These are phyloP conservation scores for Desmodesmus armatus DNA, from an alignment of 139 green algal species.

Conservation along the genomic window DNA sequence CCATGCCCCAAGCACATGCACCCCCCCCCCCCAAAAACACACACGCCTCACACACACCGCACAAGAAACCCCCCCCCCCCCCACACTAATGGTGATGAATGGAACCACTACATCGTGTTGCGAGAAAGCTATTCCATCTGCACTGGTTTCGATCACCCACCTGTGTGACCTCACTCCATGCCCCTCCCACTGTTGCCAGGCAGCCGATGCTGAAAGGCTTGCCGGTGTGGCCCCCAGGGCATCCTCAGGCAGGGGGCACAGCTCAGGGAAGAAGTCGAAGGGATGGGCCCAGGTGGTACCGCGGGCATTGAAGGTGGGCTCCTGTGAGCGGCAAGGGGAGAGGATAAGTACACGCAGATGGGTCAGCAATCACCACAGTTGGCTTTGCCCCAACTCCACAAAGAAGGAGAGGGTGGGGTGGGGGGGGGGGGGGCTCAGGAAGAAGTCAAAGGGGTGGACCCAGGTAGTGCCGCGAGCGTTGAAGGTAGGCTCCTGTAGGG, in stretches of 20 bases:
- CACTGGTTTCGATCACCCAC: too few relatives aligned
- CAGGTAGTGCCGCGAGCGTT: too few relatives aligned
- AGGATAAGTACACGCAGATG: too few relatives aligned
- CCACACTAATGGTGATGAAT: not conserved
- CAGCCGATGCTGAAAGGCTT: conserved; percentile 38
- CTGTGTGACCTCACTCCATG: conserved; percentile 35
- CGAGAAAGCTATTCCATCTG: not conserved
- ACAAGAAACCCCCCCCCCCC: too few relatives aligned
- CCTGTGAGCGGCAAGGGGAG: too few relatives aligned
- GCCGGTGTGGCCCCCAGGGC: not conserved
- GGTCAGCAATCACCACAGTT: too few relatives aligned
- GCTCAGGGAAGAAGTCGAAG: conserved; percentile 34
- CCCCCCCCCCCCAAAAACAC: too few relatives aligned
- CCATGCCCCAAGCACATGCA: too few relatives aligned
- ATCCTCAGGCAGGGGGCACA: not conserved
- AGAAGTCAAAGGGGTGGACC: too few relatives aligned
- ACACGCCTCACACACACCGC: too few relatives aligned
- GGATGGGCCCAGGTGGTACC: conserved; percentile 36
- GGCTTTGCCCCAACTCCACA: not conserved
- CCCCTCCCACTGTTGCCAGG: conserved; percentile 7
- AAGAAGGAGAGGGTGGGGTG: not conserved
- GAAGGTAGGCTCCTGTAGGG: too few relatives aligned
- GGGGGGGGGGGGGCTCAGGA: too few relatives aligned
- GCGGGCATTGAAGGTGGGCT: conserved; percentile 15
- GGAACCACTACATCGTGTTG: not conserved